Evolutionary conservation across 1,139 yeast species (phyloP), one percentile per base, ranked within the genome.

Genomic region (Scheffersomyces cryptocercus): DNA sequence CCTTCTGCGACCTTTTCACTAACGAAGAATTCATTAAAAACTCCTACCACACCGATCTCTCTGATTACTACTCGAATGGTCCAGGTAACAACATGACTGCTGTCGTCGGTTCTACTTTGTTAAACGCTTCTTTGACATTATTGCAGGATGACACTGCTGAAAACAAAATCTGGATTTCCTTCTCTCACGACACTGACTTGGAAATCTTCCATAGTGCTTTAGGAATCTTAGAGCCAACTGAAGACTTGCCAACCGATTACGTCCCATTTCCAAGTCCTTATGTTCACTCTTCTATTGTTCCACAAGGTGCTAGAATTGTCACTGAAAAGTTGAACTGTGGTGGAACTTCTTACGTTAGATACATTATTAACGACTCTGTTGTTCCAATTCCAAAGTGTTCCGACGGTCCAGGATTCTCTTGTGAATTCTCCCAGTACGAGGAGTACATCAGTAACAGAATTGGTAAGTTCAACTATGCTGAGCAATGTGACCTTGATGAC

Each of bases 141-240:
- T 57, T 70, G 44, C 56, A 59, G 38, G 67, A 68, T 14, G 49
- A 53, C 2, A 44, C 49, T 38, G 47, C 51, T 34, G 56, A 64
- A 53, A 52, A 61, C 59, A 64, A 75, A 61, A 57, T 75, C 53
- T 51, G 68, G 67, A 60, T 78, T 48, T 68, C 78, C 9, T 83
- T 83, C 59, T 68, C 82, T 14, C 89, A 84, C 57, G 88, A 84
- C 56, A 68, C 80, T 36, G 84, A 82, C 55, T 59, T 83, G 35
- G 68, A 77, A 37, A 68, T 76, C 32, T 74, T 71, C 51, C 66
- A 77, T 41, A 62, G 81, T 26, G 77, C 83, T 4, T 63, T 81
- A 40, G 85, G 84, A 4, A 56, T 81, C 38, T 69, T 76, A 28
- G 66, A 64, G 42, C 71, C 72, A 4, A 57, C 56, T 7, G 56